Conservation (phyloP, 208 protist species). For the Leishmania braziliensis region DNA sequence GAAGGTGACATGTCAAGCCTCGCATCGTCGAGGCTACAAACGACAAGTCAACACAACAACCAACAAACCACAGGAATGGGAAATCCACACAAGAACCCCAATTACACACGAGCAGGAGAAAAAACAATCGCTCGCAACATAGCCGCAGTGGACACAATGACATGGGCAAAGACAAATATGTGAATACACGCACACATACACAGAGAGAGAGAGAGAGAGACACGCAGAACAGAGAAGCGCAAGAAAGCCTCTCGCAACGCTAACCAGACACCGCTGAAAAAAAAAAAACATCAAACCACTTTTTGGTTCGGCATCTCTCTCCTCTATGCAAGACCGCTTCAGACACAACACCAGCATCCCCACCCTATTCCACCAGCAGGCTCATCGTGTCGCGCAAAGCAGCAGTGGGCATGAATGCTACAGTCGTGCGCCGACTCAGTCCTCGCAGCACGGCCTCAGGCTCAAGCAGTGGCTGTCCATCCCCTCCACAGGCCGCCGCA, state of each 20-base stretch:
- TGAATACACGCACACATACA: not conserved
- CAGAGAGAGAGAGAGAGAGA: not conserved
- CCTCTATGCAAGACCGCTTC: no score
- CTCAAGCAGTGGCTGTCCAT: not conserved
- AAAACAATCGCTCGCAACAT: not conserved
- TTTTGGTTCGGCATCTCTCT: not conserved
- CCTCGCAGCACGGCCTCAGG: not conserved
- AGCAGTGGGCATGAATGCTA: not conserved
- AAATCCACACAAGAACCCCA: not conserved
- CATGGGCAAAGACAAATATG: not conserved
- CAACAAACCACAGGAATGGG: not conserved
- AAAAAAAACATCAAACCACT: conserved; percentile 4
- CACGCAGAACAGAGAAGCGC: not conserved
- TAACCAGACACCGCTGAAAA: conserved; percentile 1
- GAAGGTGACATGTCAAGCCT: not conserved
- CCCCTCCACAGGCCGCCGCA: not conserved
- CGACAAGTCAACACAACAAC: not conserved
- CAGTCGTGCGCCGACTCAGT: not conserved
- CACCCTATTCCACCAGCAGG: not conserved
- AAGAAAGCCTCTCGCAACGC: not conserved
- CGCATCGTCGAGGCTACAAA: not conserved
- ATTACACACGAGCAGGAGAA: not conserved
- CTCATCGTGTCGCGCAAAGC: not conserved
- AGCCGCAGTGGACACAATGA: not conserved
- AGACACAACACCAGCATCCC: no score